phyloP scores from a whole-genome alignment of 441 rosid genomes.

The Pelargonium cotyledonis region DNA sequence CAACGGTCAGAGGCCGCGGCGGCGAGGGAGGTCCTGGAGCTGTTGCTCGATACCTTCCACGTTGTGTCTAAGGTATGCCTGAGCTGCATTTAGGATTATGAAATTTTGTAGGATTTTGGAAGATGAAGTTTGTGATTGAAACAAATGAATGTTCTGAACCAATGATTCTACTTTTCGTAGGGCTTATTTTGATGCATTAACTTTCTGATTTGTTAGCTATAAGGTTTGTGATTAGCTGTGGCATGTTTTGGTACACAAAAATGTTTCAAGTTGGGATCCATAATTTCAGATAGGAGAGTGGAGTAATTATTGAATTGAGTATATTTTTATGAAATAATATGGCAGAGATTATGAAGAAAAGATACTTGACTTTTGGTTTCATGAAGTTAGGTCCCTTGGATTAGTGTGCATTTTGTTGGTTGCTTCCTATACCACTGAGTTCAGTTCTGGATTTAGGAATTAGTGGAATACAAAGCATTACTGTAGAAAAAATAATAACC shows the following conservation, averaged over 20 bases:
- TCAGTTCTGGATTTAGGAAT: neutral
- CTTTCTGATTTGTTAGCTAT: neutral
- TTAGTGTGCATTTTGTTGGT: neutral
- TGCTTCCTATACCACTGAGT: neutral
- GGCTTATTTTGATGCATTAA: neutral
- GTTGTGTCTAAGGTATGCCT: constrained; percentile 75
- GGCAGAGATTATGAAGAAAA: neutral
- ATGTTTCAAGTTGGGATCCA: neutral
- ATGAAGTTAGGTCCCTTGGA: neutral
- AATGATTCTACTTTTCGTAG: neutral
- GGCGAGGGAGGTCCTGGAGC: constrained; percentile 78
- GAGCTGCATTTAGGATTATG: neutral
- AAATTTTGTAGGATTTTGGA: neutral
- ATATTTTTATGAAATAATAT: neutral
- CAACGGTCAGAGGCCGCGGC: constrained; percentile 92
- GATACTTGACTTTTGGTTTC: neutral
- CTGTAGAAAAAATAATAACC: neutral
- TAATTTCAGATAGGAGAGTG: neutral
- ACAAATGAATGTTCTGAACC: neutral
- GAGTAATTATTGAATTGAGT: neutral
- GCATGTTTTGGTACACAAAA: neutral
- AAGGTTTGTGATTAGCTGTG: neutral
- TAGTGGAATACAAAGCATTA: neutral
- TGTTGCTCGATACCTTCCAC: constrained; percentile 78
- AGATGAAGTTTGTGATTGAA: neutral